Conservation (phyloP, 2,329 filamentous ascomycete species). For the Geosmithia flava region DNA sequence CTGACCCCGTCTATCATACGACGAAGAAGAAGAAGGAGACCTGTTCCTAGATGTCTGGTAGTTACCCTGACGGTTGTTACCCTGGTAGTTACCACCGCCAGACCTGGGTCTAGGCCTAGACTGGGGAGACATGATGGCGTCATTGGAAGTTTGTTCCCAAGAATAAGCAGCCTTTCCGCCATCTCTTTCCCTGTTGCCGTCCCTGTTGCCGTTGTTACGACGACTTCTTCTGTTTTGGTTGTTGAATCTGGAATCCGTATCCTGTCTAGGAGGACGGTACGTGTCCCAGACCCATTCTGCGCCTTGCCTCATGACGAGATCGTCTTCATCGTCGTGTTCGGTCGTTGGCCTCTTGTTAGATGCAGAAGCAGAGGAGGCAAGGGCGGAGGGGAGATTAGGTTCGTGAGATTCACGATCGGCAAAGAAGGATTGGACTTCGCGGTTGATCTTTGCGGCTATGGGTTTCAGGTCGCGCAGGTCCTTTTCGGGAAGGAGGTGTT, state of each 20-base stretch:
- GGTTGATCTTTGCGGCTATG: slow-evolving; percentile 21
- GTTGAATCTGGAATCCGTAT: background rate
- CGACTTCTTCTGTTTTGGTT: background rate
- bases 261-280: background rate
- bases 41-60: background rate
- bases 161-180: background rate
- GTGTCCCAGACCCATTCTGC: slow-evolving; percentile 3
- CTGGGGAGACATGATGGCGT: background rate
- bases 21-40: background rate
- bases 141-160: background rate
- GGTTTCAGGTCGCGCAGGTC: slow-evolving; percentile 18
- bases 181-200: background rate
- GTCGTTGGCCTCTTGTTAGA: background rate
- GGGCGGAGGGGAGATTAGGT: background rate
- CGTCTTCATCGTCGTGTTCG: background rate
- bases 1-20: too few species aligned
- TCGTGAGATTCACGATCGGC: slow-evolving; percentile 9
- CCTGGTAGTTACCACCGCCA: background rate
- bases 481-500: slow-evolving; percentile 21
- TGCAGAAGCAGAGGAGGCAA: background rate
- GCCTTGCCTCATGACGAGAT: background rate
- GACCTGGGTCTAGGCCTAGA: background rate
- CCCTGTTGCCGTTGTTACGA: too few species aligned
- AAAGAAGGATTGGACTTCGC: slow-evolving; percentile 22
- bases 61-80: too few species aligned